Evolutionary conservation across 345 rosid species (phyloP), one percentile per base, ranked within the genome.

Genomic region (Eucalyptus leucophloia): DNA sequence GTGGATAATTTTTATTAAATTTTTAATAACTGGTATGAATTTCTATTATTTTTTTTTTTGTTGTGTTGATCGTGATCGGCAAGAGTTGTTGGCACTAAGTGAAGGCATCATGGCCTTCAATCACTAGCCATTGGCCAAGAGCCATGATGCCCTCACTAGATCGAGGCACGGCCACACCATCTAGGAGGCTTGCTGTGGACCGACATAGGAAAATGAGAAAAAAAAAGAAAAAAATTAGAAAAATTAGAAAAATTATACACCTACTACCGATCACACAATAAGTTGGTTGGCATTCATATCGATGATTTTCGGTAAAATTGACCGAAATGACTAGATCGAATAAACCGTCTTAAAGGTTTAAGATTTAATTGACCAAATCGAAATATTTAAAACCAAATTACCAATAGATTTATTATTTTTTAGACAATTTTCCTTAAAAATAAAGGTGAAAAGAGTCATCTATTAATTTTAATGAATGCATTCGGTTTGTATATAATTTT

Each of bases 281-380:
- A 7, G 2, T 53, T 53, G 2, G 5, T 3, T 19, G 5, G 0
- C 4, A 0, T 19, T 23, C 0, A 72, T 12, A 0, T 37, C 6
- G 11, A 10, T 0, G 5, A 72, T 72, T 34, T 34, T 19, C 1
- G 0, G 0, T 2, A 37, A 37, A 72, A 72, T 37, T 37, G 0
- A 3, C 0, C 0, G 0, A 7, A 30, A 28, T 32, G 4, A 65
- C 3, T n/a, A 65, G 0, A 65, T 15, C 0, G 1, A n/a, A n/a
- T 0, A 30, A 65, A n/a, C 2, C 0, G 0, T 65, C 2, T 2
- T 2, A 30, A 30, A 30, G 0, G 11, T n/a, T 65, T 65, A n/a
- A 65, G 19, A n/a, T 28, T 60, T 3, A 32, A 67, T 32, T 17
- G 2, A 1, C 2, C 2, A n/a, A 65, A 65, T n/a, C 0, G 0